phyloP scores from a whole-genome alignment of 2,329 filamentous ascomycete genomes.

The Conoideocrella luteorostrata region DNA sequence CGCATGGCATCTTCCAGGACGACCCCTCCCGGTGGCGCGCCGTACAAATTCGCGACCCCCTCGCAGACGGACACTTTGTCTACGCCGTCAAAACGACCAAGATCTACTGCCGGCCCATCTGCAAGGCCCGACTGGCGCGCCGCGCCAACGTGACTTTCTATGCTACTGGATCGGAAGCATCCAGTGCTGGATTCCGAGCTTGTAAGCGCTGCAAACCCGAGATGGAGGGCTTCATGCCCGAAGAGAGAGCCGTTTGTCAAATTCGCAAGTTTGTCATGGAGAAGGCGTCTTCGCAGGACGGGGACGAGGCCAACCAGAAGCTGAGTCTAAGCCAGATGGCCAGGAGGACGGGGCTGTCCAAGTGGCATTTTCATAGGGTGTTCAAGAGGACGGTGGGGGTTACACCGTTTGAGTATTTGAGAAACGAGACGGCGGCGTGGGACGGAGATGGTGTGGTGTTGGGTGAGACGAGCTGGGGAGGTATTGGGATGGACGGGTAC shows the following conservation, averaged over 20 bases:
- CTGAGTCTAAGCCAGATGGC: constrained; percentile 41
- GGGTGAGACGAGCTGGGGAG: no score
- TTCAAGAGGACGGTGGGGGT: constrained; percentile 50
- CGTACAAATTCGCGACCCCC: constrained; percentile 26
- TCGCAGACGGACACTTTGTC: constrained; percentile 33
- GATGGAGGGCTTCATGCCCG: constrained; percentile 32
- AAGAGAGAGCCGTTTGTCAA: constrained; percentile 37
- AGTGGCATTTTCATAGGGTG: constrained; percentile 52
- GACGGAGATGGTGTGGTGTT: no score
- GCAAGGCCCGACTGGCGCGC: constrained; percentile 53
- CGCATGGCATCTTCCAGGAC: constrained; percentile 18
- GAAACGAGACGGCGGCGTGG: no score
- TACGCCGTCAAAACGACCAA: constrained; percentile 39
- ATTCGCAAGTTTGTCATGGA: constrained; percentile 26
- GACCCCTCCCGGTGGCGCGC: constrained; percentile 30
- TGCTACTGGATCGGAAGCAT: constrained; percentile 36
- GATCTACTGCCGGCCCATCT: constrained; percentile 55
- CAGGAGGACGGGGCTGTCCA: constrained; percentile 43
- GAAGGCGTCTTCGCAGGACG: no score
- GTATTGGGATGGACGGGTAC: no score
- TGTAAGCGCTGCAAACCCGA: constrained; percentile 52
- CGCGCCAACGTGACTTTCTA: constrained; percentile 55
- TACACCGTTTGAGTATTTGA: constrained; percentile 34
- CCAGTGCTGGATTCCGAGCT: constrained; percentile 42
- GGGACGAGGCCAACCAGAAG: constrained; percentile 2